Evolutionary conservation across 352 stramenopile species (phyloP), one percentile per base, ranked within the genome.

Genomic region (Phytopythium montanum): DNA sequence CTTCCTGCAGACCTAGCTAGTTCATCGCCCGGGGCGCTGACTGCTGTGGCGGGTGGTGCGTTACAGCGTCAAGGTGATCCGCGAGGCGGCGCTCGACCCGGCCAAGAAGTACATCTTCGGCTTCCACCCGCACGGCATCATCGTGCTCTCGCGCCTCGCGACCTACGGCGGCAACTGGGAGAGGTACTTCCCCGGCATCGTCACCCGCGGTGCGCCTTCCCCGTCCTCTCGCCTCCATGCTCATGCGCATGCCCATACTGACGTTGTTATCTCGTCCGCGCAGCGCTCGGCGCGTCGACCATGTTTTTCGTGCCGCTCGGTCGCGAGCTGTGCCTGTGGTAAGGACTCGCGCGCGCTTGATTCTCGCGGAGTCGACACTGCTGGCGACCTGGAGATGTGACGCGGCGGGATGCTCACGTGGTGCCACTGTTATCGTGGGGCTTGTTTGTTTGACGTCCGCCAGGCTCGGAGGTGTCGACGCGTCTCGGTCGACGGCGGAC

Each of bases 71-170:
- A 82, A 90, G 63, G 60, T 90, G 54, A 73, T 92, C 44, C 79
- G 82, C 6, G 79, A 92, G 66, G 56, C 82, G 46, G 69, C 70
- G 44, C 68, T 92, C 29, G 82, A 92, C 56, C 62, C 63, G 34
- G 71, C 39, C 39, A 86, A 90, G 69, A 85, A 83, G 62, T 90
- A 87, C 67, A 72, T 92, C 39, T 92, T 92, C 55, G 80, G 73
- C 46, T 89, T 76, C 59, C 80, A 92, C 55, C 82, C 82, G 23
- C 82, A 92, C 56, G 82, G 79, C 28, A 90, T 92, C 66, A 81
- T 92, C 48, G 71, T 92, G 16, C 60, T 92, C 25, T 92, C 82
- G 34, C 79, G 82, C n/a, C 59, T 92, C 36, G 72, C 82, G 9
- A 80, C 69, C 18, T 87, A 88, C 48, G 82, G 64, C 18, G 76